These are phyloP conservation scores for Trematosphaeria pertusa DNA, from an alignment of 2,329 filamentous ascomycete species.

Conservation along the genomic window DNA sequence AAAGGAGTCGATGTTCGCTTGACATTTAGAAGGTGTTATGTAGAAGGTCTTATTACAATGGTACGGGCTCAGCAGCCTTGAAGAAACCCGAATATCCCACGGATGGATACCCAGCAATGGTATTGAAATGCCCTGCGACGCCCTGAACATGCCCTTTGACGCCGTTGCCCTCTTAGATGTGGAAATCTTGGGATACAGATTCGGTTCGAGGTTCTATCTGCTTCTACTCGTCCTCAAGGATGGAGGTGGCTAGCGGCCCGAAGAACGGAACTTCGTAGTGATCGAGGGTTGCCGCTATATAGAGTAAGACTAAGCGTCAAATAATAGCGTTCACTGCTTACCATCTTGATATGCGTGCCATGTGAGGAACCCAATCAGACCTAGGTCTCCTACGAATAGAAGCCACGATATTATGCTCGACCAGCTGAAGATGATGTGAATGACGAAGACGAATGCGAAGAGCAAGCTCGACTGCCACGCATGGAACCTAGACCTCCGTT, in stretches of 20 bases:
- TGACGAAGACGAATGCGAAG: conserved; percentile 72
- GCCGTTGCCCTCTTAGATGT: background rate
- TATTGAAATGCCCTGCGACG: conserved; percentile 1
- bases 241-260: conserved; percentile 82
- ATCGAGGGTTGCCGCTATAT: conserved; percentile 66
- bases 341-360: conserved; percentile 85
- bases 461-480: conserved; percentile 92
- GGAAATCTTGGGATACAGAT: no score
- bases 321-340: no score
- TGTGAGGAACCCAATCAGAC: conserved; percentile 77
- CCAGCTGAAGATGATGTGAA: conserved; percentile 89
- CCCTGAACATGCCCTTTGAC: conserved; percentile 9
- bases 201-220: no score
- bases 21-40: background rate
- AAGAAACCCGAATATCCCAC: background rate
- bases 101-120: background rate
- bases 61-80: background rate
- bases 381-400: conserved; percentile 77
- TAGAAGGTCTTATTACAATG: background rate
- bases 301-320: no score
- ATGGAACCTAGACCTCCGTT: conserved; percentile 72
- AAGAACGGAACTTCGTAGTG: conserved; percentile 88
- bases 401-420: conserved; percentile 84
- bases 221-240: conserved; percentile 81
- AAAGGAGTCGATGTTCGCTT: background rate